These are phyloP conservation scores for Myochromella boudieri DNA, from an alignment of 768 basidiomycete species.

Conservation along the genomic window DNA sequence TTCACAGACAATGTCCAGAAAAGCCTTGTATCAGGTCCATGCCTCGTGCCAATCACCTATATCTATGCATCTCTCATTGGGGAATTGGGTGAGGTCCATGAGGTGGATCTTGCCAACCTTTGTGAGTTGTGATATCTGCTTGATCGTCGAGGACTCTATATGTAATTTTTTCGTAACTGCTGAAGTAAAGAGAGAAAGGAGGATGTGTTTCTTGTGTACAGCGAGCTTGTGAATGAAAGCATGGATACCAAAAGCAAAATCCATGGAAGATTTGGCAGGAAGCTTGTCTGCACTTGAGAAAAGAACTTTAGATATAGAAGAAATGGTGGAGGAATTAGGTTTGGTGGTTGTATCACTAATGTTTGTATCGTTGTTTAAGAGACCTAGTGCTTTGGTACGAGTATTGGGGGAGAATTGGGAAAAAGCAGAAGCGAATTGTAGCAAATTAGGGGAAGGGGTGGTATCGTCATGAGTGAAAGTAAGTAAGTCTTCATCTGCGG, in stretches of 20 bases:
- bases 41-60: slow-evolving; percentile 17
- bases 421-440: slow-evolving; percentile 2
- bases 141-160: neutral
- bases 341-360: too few relatives aligned
- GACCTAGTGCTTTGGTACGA: neutral
- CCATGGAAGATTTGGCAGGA: neutral
- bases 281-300: slow-evolving; percentile 2
- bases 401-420: slow-evolving; percentile 2
- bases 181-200: slow-evolving; percentile 3
- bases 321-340: neutral
- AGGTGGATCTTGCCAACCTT: slow-evolving; percentile 4
- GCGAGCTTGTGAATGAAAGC: slow-evolving; percentile 9
- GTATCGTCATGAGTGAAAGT: neutral
- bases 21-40: slow-evolving; percentile 10
- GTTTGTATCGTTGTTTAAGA: too few relatives aligned
- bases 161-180: neutral
- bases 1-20: slow-evolving; percentile 3
- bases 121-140: neutral
- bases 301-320: neutral
- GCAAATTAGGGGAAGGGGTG: neutral
- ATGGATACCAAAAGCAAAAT: slow-evolving; percentile 10
- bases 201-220: slow-evolving; percentile 1
- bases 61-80: slow-evolving; percentile 10
- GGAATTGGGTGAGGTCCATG: slow-evolving; percentile 16
- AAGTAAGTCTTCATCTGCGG: neutral